phyloP scores from a whole-genome alignment of 2,329 filamentous ascomycete genomes.

The Trichothecium roseum region DNA sequence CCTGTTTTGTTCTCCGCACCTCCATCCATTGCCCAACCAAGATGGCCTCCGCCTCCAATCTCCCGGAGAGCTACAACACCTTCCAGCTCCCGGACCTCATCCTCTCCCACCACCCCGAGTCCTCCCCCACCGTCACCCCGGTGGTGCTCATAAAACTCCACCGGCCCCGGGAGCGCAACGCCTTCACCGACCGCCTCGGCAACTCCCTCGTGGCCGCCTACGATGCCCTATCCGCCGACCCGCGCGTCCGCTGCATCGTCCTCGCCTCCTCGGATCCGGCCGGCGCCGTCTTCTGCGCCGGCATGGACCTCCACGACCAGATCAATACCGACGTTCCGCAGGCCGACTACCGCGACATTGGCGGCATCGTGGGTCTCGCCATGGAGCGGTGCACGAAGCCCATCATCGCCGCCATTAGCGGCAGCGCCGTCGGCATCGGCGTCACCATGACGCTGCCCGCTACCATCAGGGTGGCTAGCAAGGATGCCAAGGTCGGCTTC shows the following conservation, averaged over 20 bases:
- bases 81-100: slow-evolving; percentile 32
- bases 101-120: slow-evolving; percentile 36
- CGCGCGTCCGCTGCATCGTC: slow-evolving; percentile 43
- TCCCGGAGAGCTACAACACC: slow-evolving; percentile 27
- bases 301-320: slow-evolving; percentile 38
- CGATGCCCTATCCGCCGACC: slow-evolving; percentile 37
- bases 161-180: slow-evolving; percentile 57
- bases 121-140: slow-evolving; percentile 44
- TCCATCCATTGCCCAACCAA: slow-evolving; percentile 1
- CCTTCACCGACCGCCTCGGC: slow-evolving; percentile 57
- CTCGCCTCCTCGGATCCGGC: slow-evolving; percentile 38
- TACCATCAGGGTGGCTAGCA: slow-evolving; percentile 41
- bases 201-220: slow-evolving; percentile 46
- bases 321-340: slow-evolving; percentile 11
- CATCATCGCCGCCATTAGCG: slow-evolving; percentile 48
- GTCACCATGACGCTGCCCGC: slow-evolving; percentile 52
- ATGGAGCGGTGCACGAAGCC: slow-evolving; percentile 49
- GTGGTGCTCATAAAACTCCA: slow-evolving; percentile 54
- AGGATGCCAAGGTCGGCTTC: slow-evolving; percentile 58
- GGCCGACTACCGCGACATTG: slow-evolving; percentile 33
- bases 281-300: slow-evolving; percentile 46
- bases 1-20: too few species aligned
- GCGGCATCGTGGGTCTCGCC: slow-evolving; percentile 42
- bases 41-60: slow-evolving; percentile 12
- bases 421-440: slow-evolving; percentile 48